A percentile compares a stretch with the other conserved stretches of the same genome.
Conservation (phyloP, 352 stramenopile genomes). For the Peronospora destructor region DNA sequence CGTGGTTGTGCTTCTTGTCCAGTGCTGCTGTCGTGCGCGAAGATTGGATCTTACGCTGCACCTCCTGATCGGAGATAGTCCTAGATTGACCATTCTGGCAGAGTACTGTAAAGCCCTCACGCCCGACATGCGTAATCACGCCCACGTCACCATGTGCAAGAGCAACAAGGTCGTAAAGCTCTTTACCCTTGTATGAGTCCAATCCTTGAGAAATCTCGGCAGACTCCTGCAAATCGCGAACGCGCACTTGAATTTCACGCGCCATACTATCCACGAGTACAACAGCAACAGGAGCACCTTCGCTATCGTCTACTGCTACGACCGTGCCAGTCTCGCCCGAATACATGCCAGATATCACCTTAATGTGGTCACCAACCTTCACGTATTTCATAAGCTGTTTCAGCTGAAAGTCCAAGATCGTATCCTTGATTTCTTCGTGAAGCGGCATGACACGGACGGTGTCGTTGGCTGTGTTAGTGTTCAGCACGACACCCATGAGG, state of each 20-base stretch:
- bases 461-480: constrained; percentile 84
- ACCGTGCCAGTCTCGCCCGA: constrained; percentile 86
- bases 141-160: constrained; percentile 82
- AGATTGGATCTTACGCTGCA: constrained; percentile 84
- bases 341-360: constrained; percentile 86
- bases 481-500: constrained; percentile 86
- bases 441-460: constrained; percentile 85
- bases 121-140: constrained; percentile 87
- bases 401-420: constrained; percentile 84
- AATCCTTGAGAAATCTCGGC: constrained; percentile 84
- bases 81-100: constrained; percentile 79
- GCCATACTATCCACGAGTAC: constrained; percentile 87
- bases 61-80: constrained; percentile 83
- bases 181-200: constrained; percentile 87
- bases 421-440: constrained; percentile 89
- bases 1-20: constrained; percentile 87
- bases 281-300: constrained; percentile 79
- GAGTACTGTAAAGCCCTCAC: constrained; percentile 83
- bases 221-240: constrained; percentile 86
- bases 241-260: constrained; percentile 86
- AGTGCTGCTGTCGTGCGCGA: constrained; percentile 71
- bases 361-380: constrained; percentile 89
- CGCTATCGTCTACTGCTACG: constrained; percentile 80
- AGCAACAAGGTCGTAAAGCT: constrained; percentile 85
- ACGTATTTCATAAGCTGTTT: constrained; percentile 89